Evolutionary conservation across 1,284 basidiomycete species (phyloP).

Genomic region (Boletus albobrunnescens): DNA sequence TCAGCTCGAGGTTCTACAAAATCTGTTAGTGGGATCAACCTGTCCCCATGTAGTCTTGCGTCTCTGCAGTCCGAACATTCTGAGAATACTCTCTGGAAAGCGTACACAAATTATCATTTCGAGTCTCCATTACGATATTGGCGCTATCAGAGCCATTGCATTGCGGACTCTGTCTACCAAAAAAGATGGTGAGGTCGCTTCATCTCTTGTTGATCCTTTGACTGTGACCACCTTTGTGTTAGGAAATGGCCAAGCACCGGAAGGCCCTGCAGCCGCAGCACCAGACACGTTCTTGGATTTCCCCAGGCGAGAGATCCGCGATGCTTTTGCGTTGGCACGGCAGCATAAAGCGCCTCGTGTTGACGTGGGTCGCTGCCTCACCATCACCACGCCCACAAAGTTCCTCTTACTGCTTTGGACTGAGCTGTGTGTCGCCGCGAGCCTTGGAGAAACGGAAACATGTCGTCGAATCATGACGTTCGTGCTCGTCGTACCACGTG

Average conservation of each 20-base stretch:
- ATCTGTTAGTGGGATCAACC: slow-evolving; percentile 54
- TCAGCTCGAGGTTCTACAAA: slow-evolving; percentile 63
- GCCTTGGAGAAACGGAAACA: slow-evolving; percentile 53
- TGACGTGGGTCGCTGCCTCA: slow-evolving; percentile 61
- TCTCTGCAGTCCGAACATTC: slow-evolving; percentile 57
- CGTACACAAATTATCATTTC: slow-evolving; percentile 30
- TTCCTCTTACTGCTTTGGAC: slow-evolving; percentile 65
- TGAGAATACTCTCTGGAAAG: slow-evolving; percentile 47
- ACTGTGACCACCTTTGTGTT: slow-evolving; percentile 1
- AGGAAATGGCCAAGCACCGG: slow-evolving; percentile 16
- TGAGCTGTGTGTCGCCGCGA: slow-evolving; percentile 49
- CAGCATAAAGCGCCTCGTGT: slow-evolving; percentile 58
- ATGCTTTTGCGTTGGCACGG: slow-evolving; percentile 50
- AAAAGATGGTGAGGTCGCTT: slow-evolving; percentile 28
- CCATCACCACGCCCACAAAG: slow-evolving; percentile 48
- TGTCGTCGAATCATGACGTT: slow-evolving; percentile 61
- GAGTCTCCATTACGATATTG: slow-evolving; percentile 37
- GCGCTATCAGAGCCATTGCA: slow-evolving; percentile 42
- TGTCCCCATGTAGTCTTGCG: slow-evolving; percentile 64
- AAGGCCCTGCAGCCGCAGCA: slow-evolving; percentile 17
- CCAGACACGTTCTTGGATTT: slow-evolving; percentile 41
- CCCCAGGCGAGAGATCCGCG: slow-evolving; percentile 50
- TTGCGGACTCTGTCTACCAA: slow-evolving; percentile 41
- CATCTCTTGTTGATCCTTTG: slow-evolving; percentile 1
- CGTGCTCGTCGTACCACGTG: slow-evolving; percentile 56